Evolutionary conservation across 1,284 basidiomycete genomes (phyloP).

Genomic region (Phellinidium pouzarii): DNA sequence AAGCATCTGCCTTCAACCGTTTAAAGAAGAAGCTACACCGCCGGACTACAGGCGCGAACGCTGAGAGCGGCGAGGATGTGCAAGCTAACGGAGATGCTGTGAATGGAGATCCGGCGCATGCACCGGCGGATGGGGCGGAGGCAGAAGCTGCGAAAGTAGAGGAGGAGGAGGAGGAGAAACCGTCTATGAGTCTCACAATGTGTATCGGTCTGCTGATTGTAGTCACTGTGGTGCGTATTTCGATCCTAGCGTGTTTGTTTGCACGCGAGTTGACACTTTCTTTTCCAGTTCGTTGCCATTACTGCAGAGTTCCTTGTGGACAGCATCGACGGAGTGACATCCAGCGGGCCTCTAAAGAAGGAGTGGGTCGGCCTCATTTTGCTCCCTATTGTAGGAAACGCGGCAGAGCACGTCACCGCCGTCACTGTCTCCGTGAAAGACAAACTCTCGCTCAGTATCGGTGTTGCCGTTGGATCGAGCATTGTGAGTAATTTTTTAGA

Average conservation of each 20-base stretch:
- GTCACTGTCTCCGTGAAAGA: conserved; percentile 80
- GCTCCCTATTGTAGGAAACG: conserved; percentile 78
- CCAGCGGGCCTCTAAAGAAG: conserved; percentile 46
- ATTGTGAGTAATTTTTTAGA: conserved; percentile 49
- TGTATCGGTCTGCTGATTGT: conserved; percentile 49
- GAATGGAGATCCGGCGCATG: neutral
- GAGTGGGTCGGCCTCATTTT: conserved; percentile 84
- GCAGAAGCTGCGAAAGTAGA: conserved; percentile 7
- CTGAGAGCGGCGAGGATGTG: neutral
- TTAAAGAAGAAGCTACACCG: no score
- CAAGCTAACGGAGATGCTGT: neutral
- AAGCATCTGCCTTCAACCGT: conserved; percentile 7
- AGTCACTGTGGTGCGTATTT: conserved; percentile 56
- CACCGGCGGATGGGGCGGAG: neutral
- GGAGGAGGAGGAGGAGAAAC: conserved; percentile 31
- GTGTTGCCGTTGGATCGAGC: conserved; percentile 84
- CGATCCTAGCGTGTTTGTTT: neutral
- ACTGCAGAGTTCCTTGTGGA: conserved; percentile 81
- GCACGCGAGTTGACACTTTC: neutral
- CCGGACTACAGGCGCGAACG: no score
- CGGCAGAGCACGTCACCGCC: conserved; percentile 75
- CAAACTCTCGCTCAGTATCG: conserved; percentile 65
- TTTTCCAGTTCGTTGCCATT: conserved; percentile 51
- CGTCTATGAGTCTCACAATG: conserved; percentile 54
- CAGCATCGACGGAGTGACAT: conserved; percentile 64